Percentiles rank a stretch among this genome's conserved stretches.
phyloP scores from a whole-genome alignment of 2,329 filamentous ascomycete genomes.

The Rhytidhysteron rufulum region DNA sequence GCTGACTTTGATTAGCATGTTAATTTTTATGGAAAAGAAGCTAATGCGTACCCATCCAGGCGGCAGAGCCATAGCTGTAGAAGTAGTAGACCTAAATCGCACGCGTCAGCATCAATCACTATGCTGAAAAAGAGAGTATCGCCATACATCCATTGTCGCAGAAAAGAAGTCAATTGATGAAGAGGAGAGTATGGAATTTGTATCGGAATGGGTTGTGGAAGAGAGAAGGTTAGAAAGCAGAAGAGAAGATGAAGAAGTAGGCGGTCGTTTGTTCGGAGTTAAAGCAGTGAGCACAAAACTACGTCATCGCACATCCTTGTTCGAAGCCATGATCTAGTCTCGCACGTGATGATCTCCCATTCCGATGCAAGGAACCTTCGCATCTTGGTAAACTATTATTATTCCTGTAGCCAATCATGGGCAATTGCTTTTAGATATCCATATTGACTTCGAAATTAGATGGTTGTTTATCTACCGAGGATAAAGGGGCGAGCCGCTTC shows the following conservation, averaged over 20 bases:
- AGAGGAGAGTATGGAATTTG: background rate
- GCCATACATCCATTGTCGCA: conserved; percentile 9
- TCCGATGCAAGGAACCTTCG: no score
- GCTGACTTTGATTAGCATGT: conserved; percentile 18
- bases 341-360: no score
- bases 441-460: no score
- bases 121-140: background rate
- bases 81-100: conserved; percentile 37
- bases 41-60: conserved; percentile 32
- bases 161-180: background rate
- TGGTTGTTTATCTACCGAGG: no score
- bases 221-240: background rate
- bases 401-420: no score
- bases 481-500: no score
- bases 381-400: no score
- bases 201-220: background rate
- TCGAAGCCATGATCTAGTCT: background rate
- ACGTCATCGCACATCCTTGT: background rate
- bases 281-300: background rate
- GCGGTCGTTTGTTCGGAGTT: background rate
- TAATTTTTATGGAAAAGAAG: background rate
- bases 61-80: conserved; percentile 43
- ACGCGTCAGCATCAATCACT: conserved; percentile 5
- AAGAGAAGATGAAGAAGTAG: background rate
- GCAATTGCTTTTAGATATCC: no score